These are phyloP conservation scores for Plasmodium cynomolgi DNA, from an alignment of 169 alveolate genomes.

Conservation along the genomic window DNA sequence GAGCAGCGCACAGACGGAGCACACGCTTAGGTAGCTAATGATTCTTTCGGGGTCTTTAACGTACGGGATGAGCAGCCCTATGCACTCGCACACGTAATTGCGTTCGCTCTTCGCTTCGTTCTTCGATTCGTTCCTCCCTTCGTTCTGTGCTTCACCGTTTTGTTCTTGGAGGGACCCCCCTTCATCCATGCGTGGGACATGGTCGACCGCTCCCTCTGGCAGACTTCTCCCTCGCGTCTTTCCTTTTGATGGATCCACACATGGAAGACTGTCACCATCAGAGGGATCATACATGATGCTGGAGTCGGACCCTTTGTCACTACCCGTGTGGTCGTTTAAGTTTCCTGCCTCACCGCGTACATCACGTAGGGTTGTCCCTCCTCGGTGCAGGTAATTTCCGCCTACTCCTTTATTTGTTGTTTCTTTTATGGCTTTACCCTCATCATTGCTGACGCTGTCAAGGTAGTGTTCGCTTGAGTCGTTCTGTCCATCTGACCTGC, in stretches of 20 bases:
- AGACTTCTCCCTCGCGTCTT: neutral
- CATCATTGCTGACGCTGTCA: neutral
- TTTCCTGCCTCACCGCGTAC: neutral
- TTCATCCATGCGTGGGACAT: neutral
- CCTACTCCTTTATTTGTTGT: neutral
- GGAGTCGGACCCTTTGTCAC: neutral
- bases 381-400: neutral
- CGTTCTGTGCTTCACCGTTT: neutral
- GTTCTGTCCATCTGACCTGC: neutral
- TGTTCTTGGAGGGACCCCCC: neutral
- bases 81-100: conserved; percentile 52
- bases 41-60: conserved; percentile 56
- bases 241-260: neutral
- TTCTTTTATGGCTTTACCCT: neutral
- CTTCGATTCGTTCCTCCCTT: neutral
- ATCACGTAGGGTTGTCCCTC: neutral
- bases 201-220: neutral
- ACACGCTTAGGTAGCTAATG: conserved; percentile 47
- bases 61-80: conserved; percentile 67
- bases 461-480: conserved; percentile 4
- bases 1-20: conserved; percentile 41
- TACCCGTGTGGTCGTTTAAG: neutral
- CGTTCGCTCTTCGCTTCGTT: neutral
- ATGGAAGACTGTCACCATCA: neutral
- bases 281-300: neutral